phyloP scores from a whole-genome alignment of 2,329 filamentous ascomycete genomes.

The Alternaria postmessia region DNA sequence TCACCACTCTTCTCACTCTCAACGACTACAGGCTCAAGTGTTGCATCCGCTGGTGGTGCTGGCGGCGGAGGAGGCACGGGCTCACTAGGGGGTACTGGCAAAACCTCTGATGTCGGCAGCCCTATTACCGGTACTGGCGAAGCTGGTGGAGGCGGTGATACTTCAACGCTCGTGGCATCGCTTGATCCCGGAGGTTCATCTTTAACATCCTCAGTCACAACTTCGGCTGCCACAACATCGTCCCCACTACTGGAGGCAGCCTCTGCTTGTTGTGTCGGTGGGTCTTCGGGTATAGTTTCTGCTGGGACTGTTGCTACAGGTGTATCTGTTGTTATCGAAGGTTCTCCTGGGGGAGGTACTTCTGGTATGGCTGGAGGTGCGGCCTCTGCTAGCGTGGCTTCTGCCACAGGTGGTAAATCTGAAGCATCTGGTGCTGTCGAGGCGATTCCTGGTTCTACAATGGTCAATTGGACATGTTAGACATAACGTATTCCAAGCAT shows the following conservation, averaged over 20 bases:
- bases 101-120: conserved; percentile 19
- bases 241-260: conserved; percentile 15
- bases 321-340: conserved; percentile 10
- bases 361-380: conserved; percentile 16
- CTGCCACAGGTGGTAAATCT: conserved; percentile 18
- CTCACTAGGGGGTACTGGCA: conserved; percentile 14
- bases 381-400: neutral
- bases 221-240: conserved; percentile 20
- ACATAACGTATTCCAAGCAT: conserved; percentile 14
- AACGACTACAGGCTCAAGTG: conserved; percentile 8
- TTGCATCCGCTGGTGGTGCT: conserved; percentile 16
- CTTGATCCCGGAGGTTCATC: conserved; percentile 33
- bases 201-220: conserved; percentile 33
- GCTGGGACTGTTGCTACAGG: conserved; percentile 13
- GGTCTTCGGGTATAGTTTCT: conserved; percentile 7
- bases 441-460: conserved; percentile 32
- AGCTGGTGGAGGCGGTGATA: conserved; percentile 14
- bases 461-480: conserved; percentile 26
- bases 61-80: conserved; percentile 22
- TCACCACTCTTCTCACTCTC: conserved; percentile 48
- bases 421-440: conserved; percentile 28
- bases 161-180: neutral
- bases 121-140: conserved; percentile 12
- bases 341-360: conserved; percentile 4
- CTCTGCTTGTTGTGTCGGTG: conserved; percentile 6